Conservation (phyloP, 352 stramenopile genomes). For the Globisporangium solare region DNA sequence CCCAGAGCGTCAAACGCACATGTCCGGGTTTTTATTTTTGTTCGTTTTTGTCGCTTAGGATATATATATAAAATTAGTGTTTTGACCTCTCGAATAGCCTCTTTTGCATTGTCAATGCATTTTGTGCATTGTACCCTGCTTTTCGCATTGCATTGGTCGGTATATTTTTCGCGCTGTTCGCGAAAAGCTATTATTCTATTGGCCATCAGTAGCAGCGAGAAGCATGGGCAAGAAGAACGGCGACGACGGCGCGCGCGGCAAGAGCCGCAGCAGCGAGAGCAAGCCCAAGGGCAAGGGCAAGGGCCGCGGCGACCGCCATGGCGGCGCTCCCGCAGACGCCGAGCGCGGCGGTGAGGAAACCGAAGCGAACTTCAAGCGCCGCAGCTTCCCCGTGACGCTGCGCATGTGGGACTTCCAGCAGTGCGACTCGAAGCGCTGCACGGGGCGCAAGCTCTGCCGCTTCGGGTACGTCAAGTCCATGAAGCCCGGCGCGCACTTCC, state of each 20-base stretch:
- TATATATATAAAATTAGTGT: too few relatives aligned
- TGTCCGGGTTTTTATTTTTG: too few relatives aligned
- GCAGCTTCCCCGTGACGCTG: slow-evolving; percentile 76
- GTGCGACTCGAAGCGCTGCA: slow-evolving; percentile 94
- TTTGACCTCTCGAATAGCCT: too few relatives aligned
- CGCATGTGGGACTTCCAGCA: slow-evolving; percentile 96
- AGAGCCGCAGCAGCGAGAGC: slow-evolving; percentile 4
- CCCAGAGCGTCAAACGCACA: too few relatives aligned
- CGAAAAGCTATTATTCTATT: background rate
- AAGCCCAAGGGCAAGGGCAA: slow-evolving; percentile 4
- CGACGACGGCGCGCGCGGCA: slow-evolving; percentile 8
- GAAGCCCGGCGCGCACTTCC: slow-evolving; percentile 90
- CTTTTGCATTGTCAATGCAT: too few relatives aligned
- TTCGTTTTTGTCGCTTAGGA: too few relatives aligned
- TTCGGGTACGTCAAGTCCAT: slow-evolving; percentile 91
- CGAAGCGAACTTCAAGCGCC: slow-evolving; percentile 56
- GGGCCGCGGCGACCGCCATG: slow-evolving; percentile 11
- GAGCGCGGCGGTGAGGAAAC: slow-evolving; percentile 57
- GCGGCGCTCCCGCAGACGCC: slow-evolving; percentile 10
- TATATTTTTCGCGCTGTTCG: background rate
- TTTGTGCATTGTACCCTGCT: too few relatives aligned
- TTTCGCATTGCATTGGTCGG: background rate
- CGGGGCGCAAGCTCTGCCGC: slow-evolving; percentile 90
- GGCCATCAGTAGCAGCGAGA: background rate
- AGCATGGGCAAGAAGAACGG: slow-evolving; percentile 17